Percentiles rank a stretch among this genome's conserved stretches.
These are phyloP conservation scores for Nymphaea colorata DNA, from an alignment of 164 flowering plant species.

Conservation along the genomic window DNA sequence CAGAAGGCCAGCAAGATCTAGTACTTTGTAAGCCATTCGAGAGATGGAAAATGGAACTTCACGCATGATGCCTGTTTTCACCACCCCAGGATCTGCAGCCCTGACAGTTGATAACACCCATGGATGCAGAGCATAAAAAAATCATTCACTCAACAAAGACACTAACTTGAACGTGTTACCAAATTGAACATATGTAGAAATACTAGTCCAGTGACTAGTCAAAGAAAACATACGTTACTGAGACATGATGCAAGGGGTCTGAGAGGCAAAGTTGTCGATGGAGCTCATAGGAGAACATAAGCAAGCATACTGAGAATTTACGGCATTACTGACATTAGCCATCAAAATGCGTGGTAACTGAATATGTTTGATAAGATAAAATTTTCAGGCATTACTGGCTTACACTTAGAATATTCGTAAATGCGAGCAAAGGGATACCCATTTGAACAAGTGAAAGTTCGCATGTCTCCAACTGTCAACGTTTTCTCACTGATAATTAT, in stretches of 20 bases:
- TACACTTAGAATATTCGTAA: slow-evolving; percentile 77
- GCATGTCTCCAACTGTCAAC: slow-evolving; percentile 28
- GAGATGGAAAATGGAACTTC: slow-evolving; percentile 57
- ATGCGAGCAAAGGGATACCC: slow-evolving; percentile 57
- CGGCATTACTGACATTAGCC: neutral
- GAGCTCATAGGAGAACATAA: slow-evolving; percentile 72
- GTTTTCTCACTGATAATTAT: slow-evolving; percentile 36
- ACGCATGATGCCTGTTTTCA: slow-evolving; percentile 71
- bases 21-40: slow-evolving; percentile 25
- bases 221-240: slow-evolving; percentile 41
- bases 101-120: slow-evolving; percentile 22
- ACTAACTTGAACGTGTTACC: too few relatives aligned
- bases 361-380: too few relatives aligned
- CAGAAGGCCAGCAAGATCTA: slow-evolving; percentile 50
- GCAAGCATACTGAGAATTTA: slow-evolving; percentile 41
- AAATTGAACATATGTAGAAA: too few relatives aligned
- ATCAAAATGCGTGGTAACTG: too few relatives aligned
- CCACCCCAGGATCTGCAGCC: slow-evolving; percentile 83
- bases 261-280: slow-evolving; percentile 40
- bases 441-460: slow-evolving; percentile 14
- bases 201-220: neutral
- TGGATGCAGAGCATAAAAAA: neutral
- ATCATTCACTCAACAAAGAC: neutral
- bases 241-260: slow-evolving; percentile 33
- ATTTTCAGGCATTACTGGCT: slow-evolving; percentile 8